These are phyloP conservation scores for Chromosphaera perkinsii DNA, from an alignment of 208 protist genomes.

Conservation along the genomic window DNA sequence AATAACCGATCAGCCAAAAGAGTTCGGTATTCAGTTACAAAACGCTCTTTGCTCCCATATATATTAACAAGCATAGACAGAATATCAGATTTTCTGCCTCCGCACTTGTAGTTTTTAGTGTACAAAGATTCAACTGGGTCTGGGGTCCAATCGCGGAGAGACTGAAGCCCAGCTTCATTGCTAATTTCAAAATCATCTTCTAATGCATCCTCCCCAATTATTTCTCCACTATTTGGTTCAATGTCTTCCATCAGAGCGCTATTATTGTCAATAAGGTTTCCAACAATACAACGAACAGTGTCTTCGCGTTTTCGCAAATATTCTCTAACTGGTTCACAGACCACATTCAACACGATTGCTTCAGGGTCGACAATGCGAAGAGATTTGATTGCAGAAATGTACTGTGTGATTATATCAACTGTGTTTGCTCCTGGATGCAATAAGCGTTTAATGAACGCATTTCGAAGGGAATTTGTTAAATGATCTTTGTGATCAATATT, in stretches of 20 bases:
- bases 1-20: slow-evolving; percentile 40
- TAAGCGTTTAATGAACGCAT: too few relatives aligned
- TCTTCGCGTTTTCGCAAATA: slow-evolving; percentile 23
- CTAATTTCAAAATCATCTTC: too few relatives aligned
- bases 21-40: slow-evolving; percentile 37
- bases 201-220: too few relatives aligned
- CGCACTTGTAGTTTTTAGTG: not conserved
- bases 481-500: too few relatives aligned
- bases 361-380: slow-evolving; percentile 27
- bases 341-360: slow-evolving; percentile 11
- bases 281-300: slow-evolving; percentile 30
- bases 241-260: not conserved
- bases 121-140: slow-evolving; percentile 1
- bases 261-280: slow-evolving; percentile 17
- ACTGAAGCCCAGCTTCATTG: too few relatives aligned
- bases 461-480: too few relatives aligned
- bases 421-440: slow-evolving; percentile 40
- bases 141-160: too few relatives aligned
- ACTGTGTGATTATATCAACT: slow-evolving; percentile 25
- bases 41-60: slow-evolving; percentile 35
- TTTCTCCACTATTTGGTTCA: slow-evolving; percentile 9
- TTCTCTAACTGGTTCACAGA: slow-evolving; percentile 12
- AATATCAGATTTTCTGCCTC: slow-evolving; percentile 14
- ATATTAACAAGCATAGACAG: slow-evolving; percentile 34
- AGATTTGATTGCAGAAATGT: slow-evolving; percentile 28